These are phyloP conservation scores for Lipomyces yamanashiensis DNA, from an alignment of 805 yeast genomes.

Conservation along the genomic window DNA sequence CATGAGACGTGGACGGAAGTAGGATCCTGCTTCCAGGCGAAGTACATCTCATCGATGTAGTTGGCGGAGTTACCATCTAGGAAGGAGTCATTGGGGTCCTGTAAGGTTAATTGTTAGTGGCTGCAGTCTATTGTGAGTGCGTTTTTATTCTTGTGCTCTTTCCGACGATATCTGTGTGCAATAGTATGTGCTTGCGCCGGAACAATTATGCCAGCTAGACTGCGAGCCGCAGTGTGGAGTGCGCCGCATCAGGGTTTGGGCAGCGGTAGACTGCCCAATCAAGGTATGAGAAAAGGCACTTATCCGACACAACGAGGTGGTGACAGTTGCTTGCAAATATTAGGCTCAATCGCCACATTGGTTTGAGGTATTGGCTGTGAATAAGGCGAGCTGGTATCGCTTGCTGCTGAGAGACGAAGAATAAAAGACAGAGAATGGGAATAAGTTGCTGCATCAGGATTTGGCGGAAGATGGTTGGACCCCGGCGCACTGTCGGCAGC, in stretches of 20 bases:
- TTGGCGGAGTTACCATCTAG: conserved; percentile 82
- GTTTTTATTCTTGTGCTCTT: background rate
- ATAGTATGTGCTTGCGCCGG: background rate
- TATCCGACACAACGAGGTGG: conserved; percentile 4
- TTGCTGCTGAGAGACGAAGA: background rate
- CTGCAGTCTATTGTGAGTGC: background rate
- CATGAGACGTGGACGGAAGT: conserved; percentile 90
- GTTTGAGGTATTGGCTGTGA: background rate
- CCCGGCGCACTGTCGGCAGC: conserved; percentile 14
- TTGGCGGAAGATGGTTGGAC: background rate
- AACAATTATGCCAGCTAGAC: background rate
- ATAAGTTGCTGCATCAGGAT: background rate
- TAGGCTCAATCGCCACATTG: no score
- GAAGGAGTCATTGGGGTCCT: conserved; percentile 63
- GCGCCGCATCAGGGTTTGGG: conserved; percentile 9
- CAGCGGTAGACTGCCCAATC: background rate
- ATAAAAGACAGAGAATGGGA: background rate
- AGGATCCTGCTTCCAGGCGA: conserved; percentile 92
- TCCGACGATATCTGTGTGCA: background rate
- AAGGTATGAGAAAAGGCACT: background rate
- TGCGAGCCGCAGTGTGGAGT: background rate
- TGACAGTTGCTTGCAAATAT: no score
- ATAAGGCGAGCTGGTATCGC: background rate
- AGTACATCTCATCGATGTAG: conserved; percentile 97
- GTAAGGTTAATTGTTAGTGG: background rate